Evolutionary conservation across 768 basidiomycete genomes (phyloP).

Genomic region (Tricholoma matsutake): DNA sequence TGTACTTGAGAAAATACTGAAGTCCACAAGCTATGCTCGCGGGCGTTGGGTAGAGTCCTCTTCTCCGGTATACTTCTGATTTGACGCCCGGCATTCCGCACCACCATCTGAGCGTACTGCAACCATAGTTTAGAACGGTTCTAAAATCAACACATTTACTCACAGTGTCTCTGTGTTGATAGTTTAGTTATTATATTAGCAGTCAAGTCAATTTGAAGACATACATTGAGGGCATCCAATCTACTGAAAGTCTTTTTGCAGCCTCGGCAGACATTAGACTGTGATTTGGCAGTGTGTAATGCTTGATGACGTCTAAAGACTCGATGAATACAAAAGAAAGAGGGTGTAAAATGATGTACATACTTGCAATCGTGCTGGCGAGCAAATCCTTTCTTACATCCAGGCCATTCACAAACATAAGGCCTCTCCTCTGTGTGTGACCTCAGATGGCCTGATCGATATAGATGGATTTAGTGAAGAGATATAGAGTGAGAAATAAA

Average conservation of each 20-base stretch:
- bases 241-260: constrained; percentile 95
- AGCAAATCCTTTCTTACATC: constrained; percentile 93
- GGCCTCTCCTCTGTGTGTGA: constrained; percentile 96
- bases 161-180: constrained; percentile 67
- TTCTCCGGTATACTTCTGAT: constrained; percentile 34
- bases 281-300: constrained; percentile 79
- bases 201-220: constrained; percentile 33
- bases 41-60: constrained; percentile 21
- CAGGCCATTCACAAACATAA: constrained; percentile 90
- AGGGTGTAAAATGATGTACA: constrained; percentile 30
- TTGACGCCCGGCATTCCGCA: constrained; percentile 63
- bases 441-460: constrained; percentile 71
- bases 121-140: constrained; percentile 19
- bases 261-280: constrained; percentile 83
- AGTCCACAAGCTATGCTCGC: constrained; percentile 7
- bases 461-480: constrained; percentile 2
- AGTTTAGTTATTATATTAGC: constrained; percentile 8
- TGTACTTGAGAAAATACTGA: constrained; percentile 3
- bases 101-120: constrained; percentile 84
- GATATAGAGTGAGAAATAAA: constrained; percentile 1
- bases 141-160: constrained; percentile 31
- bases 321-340: constrained; percentile 4
- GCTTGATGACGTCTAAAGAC: constrained; percentile 73
- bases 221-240: constrained; percentile 89
- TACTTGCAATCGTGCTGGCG: constrained; percentile 97